Percentiles rank a stretch among this genome's conserved stretches.
Evolutionary conservation across 495 filamentous ascomycete genomes (phyloP).

Genomic region (Jackrogersella multiformis): DNA sequence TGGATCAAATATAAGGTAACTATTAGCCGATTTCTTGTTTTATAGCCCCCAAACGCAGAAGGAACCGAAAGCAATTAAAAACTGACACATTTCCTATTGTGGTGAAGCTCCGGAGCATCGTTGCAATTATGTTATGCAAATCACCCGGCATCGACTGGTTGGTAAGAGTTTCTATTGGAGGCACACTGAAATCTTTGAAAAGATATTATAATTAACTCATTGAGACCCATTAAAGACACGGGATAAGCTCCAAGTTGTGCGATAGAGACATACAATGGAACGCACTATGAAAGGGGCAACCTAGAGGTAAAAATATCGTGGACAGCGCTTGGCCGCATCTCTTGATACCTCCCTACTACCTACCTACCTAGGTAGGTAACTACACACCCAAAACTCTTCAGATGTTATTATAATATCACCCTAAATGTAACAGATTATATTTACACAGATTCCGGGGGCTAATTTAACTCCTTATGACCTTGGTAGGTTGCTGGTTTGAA

Average conservation of each 20-base stretch:
- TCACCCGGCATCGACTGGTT: background rate
- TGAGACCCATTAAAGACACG: no score
- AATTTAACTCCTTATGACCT: background rate
- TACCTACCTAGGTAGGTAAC: no score
- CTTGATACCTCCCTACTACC: no score
- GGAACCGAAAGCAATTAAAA: background rate
- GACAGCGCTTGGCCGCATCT: background rate
- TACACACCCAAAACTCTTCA: background rate
- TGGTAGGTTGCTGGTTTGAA: no score
- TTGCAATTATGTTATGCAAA: constrained; percentile 18
- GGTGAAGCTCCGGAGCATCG: background rate
- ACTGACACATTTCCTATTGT: background rate
- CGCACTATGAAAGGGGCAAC: background rate
- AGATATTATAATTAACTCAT: no score
- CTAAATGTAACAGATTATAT: background rate
- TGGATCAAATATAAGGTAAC: constrained; percentile 29
- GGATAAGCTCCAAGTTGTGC: background rate
- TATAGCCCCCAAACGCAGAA: constrained; percentile 1
- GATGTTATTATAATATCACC: background rate
- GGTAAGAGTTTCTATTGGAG: constrained; percentile 1
- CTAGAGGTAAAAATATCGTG: background rate
- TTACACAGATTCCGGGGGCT: no score
- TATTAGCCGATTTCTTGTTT: constrained; percentile 27
- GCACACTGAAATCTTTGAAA: no score
- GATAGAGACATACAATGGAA: background rate